Conservation (phyloP, 1,284 basidiomycete genomes). For the Xerocomus nothofagi region DNA sequence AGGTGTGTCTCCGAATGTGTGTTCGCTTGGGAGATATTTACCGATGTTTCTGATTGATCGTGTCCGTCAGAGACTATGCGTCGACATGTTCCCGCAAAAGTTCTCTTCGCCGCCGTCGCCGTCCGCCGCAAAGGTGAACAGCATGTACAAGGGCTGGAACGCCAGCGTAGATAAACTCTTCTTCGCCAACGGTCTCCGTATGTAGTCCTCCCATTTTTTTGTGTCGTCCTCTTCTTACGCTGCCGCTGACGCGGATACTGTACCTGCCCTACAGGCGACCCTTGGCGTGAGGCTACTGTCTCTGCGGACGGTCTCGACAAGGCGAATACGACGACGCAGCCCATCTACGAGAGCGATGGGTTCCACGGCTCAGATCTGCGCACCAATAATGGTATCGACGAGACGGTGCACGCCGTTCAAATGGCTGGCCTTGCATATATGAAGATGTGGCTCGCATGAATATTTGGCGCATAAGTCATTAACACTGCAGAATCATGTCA, state of each 20-base stretch:
- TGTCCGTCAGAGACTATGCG: slow-evolving; percentile 56
- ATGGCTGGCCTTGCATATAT: slow-evolving; percentile 43
- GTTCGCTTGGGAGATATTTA: background rate
- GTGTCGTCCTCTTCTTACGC: background rate
- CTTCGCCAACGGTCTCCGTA: slow-evolving; percentile 68
- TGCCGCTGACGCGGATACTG: background rate
- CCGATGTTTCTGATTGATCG: background rate
- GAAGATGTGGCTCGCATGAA: slow-evolving; percentile 52
- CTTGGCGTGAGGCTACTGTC: slow-evolving; percentile 70
- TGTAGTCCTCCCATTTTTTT: slow-evolving; percentile 26
- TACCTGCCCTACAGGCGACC: slow-evolving; percentile 51
- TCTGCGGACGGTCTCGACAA: slow-evolving; percentile 55
- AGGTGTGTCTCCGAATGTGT: slow-evolving; percentile 42
- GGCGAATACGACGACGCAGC: slow-evolving; percentile 51
- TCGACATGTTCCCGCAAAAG: slow-evolving; percentile 55
- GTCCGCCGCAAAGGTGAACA: slow-evolving; percentile 46
- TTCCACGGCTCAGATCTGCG: slow-evolving; percentile 68
- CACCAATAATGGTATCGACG: slow-evolving; percentile 44
- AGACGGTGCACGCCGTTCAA: slow-evolving; percentile 56
- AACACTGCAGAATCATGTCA: too few species aligned
- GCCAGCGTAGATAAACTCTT: slow-evolving; percentile 57
- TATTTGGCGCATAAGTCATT: too few species aligned
- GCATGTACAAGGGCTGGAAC: slow-evolving; percentile 61
- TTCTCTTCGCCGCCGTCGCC: slow-evolving; percentile 46
- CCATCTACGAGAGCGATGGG: slow-evolving; percentile 56